These are phyloP conservation scores for Rhodotorula babjevae DNA, from an alignment of 768 basidiomycete genomes.

Conservation along the genomic window DNA sequence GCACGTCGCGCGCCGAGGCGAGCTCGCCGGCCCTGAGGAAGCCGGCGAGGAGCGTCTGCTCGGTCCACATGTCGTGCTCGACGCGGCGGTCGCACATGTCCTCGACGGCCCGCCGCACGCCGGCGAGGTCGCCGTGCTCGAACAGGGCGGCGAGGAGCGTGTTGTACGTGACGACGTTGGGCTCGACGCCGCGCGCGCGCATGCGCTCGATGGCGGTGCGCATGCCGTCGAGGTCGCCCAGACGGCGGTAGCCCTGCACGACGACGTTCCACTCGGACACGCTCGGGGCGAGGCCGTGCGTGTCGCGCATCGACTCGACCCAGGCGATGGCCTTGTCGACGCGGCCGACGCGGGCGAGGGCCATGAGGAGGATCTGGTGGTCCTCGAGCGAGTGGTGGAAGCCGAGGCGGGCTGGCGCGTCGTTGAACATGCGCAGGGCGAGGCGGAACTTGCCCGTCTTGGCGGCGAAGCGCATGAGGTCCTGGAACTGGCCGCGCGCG, in stretches of 20 bases:
- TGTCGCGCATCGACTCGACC: slow-evolving; percentile 19
- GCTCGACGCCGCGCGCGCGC: neutral
- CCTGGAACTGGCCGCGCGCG: neutral
- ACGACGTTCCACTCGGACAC: slow-evolving; percentile 34
- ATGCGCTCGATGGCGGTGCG: neutral
- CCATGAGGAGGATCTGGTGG: slow-evolving; percentile 32
- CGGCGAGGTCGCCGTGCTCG: neutral
- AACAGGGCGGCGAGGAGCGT: slow-evolving; percentile 30
- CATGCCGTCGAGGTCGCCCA: slow-evolving; percentile 19
- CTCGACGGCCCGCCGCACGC: slow-evolving; percentile 6
- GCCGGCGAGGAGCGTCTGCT: slow-evolving; percentile 30
- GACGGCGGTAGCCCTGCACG: slow-evolving; percentile 21
- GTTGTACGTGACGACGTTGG: slow-evolving; percentile 34
- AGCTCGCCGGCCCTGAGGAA: slow-evolving; percentile 28
- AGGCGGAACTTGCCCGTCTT: slow-evolving; percentile 3
- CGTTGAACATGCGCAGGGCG: slow-evolving; percentile 26
- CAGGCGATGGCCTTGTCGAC: slow-evolving; percentile 18
- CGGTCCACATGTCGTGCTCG: slow-evolving; percentile 20
- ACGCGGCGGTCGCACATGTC: slow-evolving; percentile 18
- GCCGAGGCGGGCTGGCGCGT: slow-evolving; percentile 1
- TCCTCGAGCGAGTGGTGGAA: neutral
- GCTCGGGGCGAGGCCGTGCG: slow-evolving; percentile 7
- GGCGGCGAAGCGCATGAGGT: slow-evolving; percentile 22
- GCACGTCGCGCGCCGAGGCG: slow-evolving; percentile 17
- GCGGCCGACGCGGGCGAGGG: slow-evolving; percentile 1